Evolutionary conservation across 345 rosid species (phyloP), one percentile per base, ranked within the genome.

Genomic region (Erucastrum elatum): DNA sequence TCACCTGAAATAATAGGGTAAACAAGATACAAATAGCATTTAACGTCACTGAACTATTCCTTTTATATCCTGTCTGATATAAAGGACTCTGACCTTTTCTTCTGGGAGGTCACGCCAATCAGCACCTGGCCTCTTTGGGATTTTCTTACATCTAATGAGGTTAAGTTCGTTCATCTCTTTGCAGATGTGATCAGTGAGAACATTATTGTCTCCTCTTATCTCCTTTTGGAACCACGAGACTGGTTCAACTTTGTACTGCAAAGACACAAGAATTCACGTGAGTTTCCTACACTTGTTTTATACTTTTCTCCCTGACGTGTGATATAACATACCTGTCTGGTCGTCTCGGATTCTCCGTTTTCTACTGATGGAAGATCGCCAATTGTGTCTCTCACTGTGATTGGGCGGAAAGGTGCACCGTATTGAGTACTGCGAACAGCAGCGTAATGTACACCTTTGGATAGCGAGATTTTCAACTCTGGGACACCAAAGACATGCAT

Each of bases 351-450:
- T 26, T 92, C 95, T 55, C 97, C 98, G 76, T 87, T 90, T 60
- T 76, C 82, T 6, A 91, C 92, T 30, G 85, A 74, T 9, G 97
- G 97, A 66, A 92, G 96, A 74, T 94, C 98, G 6, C 91, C 97
- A 69, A 94, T 94, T 7, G 98, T 84, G 84, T 94, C 98, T 83
- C 87, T 85, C 44, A 94, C 97, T 34, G 98, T 94, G 63, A 94
- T 88, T 51, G 98, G 72, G 29, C 97, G 94, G 84, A 89, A 91
- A 77, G 98, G 95, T 71, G 97, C 98, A 21, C 97, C 97, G 75
- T 2, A 25, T 37, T 87, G 81, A 5, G 97, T 92, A 78, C 97
- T 94, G 68, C 82, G 84, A 75, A 81, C 95, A 60, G 97, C 97
- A 78, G 97, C 89, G 77, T 88, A 90, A 3, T 80, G 84, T 41